Percentiles rank a stretch among this genome's conserved stretches.
Conservation (phyloP, 495 filamentous ascomycete species). For the Hypoxylon crocopeplum region DNA sequence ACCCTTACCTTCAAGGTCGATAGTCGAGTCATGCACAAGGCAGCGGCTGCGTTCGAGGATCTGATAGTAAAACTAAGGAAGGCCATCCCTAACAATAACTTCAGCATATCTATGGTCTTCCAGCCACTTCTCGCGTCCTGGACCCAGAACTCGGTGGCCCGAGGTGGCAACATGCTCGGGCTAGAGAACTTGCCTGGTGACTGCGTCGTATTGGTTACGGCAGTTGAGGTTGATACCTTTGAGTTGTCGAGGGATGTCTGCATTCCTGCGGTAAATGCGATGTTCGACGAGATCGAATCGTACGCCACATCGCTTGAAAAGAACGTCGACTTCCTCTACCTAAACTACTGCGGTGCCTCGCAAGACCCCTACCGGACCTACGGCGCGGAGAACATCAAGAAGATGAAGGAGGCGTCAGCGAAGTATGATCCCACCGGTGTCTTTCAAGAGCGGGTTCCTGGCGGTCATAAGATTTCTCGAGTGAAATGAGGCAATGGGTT, state of each 20-base stretch:
- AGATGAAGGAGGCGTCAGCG: constrained; percentile 43
- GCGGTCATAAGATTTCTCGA: constrained; percentile 37
- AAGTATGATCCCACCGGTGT: constrained; percentile 58
- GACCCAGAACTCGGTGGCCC: constrained; percentile 48
- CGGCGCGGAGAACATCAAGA: constrained; percentile 50
- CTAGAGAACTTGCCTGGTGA: constrained; percentile 47
- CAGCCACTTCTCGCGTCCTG: constrained; percentile 55
- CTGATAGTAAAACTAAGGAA: constrained; percentile 30
- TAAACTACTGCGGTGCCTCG: constrained; percentile 50
- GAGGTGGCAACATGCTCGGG: constrained; percentile 63
- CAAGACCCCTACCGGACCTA: constrained; percentile 58
- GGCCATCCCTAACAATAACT: constrained; percentile 38
- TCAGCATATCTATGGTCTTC: constrained; percentile 52
- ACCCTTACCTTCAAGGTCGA: constrained; percentile 41
- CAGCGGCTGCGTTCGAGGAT: constrained; percentile 22
- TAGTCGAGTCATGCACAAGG: constrained; percentile 32
- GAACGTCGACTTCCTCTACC: constrained; percentile 27
- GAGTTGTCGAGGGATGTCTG: constrained; percentile 16
- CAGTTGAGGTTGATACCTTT: constrained; percentile 20
- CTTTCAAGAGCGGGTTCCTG: constrained; percentile 52
- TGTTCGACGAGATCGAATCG: constrained; percentile 11
- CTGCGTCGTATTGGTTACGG: constrained; percentile 28
- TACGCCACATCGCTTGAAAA: constrained; percentile 17
- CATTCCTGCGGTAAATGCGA: background rate
- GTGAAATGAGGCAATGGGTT: constrained; percentile 6